A percentile compares a stretch with the other conserved stretches of the same genome.
These are phyloP conservation scores for Ceratobasidium sp. DNA, from an alignment of 1,284 basidiomycete genomes.

Conservation along the genomic window DNA sequence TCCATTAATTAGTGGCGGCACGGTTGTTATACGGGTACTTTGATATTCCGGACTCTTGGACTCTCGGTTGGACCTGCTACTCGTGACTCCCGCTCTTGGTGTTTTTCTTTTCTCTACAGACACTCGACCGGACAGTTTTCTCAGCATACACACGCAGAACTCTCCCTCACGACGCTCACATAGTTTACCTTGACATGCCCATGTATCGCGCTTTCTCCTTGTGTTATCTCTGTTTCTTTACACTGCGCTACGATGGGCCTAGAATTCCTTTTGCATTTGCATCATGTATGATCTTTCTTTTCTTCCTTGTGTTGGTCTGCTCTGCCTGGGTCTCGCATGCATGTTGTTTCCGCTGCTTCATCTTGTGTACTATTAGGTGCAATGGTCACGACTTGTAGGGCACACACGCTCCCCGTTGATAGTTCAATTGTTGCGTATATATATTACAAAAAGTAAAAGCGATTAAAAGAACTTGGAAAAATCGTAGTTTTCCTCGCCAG, in stretches of 20 bases:
- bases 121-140: not conserved
- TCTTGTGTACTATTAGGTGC: conserved; percentile 12
- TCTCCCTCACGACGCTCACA: not conserved
- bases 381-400: conserved; percentile 12
- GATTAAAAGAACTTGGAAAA: conserved; percentile 39
- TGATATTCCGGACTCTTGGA: not conserved
- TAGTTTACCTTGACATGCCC: conserved; percentile 7
- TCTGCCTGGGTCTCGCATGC: not conserved
- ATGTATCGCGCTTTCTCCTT: not conserved
- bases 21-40: conserved; percentile 29
- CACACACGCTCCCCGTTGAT: not conserved
- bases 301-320: not conserved
- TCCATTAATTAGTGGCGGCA: conserved; percentile 28
- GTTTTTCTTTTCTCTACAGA: conserved; percentile 2
- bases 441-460: not conserved
- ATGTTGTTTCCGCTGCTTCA: not conserved
- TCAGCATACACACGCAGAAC: conserved; percentile 1
- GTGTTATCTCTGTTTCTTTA: not conserved
- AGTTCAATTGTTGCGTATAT: not conserved
- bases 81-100: not conserved
- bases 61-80: not conserved
- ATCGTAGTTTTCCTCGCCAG: conserved; percentile 25
- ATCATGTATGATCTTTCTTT: conserved; percentile 15
- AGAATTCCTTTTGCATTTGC: conserved; percentile 1
- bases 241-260: conserved; percentile 16